These are phyloP conservation scores for Grosmannia clavigera DNA, from an alignment of 2,329 filamentous ascomycete genomes.

Conservation along the genomic window DNA sequence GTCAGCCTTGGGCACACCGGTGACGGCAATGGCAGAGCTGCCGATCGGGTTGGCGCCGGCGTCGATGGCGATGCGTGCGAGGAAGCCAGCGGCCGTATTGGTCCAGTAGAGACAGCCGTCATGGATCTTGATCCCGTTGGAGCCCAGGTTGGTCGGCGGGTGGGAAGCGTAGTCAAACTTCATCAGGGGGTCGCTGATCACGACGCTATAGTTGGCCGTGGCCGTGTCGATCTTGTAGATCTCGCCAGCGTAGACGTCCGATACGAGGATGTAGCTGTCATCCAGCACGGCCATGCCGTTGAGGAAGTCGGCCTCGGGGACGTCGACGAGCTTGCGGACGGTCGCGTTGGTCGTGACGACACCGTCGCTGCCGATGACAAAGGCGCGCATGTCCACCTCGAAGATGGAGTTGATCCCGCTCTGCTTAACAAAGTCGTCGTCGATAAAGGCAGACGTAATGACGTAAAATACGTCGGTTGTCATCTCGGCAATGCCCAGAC, in stretches of 20 bases:
- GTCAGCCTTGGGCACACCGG: conserved; percentile 10
- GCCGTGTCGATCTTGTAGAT: conserved; percentile 15
- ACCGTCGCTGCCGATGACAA: conserved; percentile 5
- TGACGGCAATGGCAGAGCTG: conserved; percentile 7
- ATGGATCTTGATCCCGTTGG: conserved; percentile 17
- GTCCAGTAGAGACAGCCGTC: conserved; percentile 15
- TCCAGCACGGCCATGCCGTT: conserved; percentile 15
- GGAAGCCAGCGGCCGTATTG: conserved; percentile 13
- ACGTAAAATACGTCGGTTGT: conserved; percentile 21
- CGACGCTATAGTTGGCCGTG: conserved; percentile 13
- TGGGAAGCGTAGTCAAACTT: background rate
- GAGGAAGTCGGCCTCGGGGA: conserved; percentile 15
- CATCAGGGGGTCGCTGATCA: conserved; percentile 15
- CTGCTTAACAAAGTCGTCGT: conserved; percentile 8
- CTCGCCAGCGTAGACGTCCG: conserved; percentile 13
- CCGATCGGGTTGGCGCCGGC: conserved; percentile 6
- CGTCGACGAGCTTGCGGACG: conserved; percentile 12
- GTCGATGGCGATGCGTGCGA: conserved; percentile 13
- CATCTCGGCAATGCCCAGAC: conserved; percentile 25
- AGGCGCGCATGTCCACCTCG: conserved; percentile 12
- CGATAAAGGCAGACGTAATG: conserved; percentile 14
- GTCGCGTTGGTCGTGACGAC: conserved; percentile 4
- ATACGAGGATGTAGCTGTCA: conserved; percentile 11
- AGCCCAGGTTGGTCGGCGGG: conserved; percentile 6
- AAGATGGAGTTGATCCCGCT: conserved; percentile 14